Percentiles rank a stretch among this genome's conserved stretches.
phyloP scores from a whole-genome alignment of 2,329 filamentous ascomycete genomes.

The Cercospora sesami region DNA sequence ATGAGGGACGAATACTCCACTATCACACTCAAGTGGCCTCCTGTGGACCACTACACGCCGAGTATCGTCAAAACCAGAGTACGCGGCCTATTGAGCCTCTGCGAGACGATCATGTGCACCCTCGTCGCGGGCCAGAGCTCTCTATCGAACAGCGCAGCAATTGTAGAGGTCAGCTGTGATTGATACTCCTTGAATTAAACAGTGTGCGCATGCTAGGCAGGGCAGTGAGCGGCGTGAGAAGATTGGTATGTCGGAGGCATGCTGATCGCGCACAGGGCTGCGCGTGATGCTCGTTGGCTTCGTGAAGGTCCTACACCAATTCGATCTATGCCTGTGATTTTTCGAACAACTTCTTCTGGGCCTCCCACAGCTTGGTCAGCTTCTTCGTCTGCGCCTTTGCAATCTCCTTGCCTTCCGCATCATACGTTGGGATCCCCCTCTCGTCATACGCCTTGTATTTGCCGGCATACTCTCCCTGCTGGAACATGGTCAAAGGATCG shows the following conservation, averaged over 20 bases:
- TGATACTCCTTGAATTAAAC: neutral
- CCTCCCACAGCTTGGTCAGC: conserved; percentile 84
- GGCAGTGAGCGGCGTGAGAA: neutral
- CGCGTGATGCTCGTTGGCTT: neutral
- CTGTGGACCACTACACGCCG: neutral
- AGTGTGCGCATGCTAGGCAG: neutral
- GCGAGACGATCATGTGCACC: neutral
- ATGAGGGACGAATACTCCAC: neutral
- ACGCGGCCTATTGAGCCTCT: neutral
- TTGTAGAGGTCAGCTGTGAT: neutral
- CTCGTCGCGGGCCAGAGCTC: neutral
- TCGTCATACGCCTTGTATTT: conserved; percentile 79
- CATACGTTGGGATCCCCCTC: conserved; percentile 75
- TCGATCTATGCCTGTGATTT: conserved; percentile 45
- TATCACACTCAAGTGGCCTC: neutral
- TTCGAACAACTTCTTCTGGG: conserved; percentile 81
- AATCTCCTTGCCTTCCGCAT: conserved; percentile 75
- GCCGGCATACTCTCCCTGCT: conserved; percentile 59
- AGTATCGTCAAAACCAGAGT: neutral
- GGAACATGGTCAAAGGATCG: conserved; percentile 60
- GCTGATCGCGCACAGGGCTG: neutral
- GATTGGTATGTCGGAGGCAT: neutral
- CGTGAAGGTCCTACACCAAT: neutral
- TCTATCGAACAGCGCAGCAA: neutral
- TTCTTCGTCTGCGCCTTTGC: conserved; percentile 79